Evolutionary conservation across 306 rosid genomes (phyloP).

Genomic region (Casuarina glauca): DNA sequence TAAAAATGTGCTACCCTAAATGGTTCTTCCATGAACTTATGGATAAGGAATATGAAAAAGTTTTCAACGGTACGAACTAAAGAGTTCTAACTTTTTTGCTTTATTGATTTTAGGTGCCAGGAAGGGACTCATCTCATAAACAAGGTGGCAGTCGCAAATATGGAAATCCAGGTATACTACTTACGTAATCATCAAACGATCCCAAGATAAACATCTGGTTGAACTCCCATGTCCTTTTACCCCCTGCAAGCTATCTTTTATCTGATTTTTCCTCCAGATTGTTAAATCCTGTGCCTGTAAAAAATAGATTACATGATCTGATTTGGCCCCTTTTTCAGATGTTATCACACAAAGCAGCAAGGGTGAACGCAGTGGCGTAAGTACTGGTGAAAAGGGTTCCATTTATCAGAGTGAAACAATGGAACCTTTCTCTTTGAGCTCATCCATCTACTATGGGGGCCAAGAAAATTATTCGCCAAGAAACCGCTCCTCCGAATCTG

Average conservation of each 20-base stretch:
- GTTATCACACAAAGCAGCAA: conserved; percentile 34
- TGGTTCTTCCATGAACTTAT: background rate
- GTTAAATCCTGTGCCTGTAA: background rate
- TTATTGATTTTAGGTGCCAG: conserved; percentile 33
- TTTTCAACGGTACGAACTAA: background rate
- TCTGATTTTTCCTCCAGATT: background rate
- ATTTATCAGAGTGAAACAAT: conserved; percentile 49
- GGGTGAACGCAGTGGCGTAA: conserved; percentile 43
- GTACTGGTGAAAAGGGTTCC: conserved; percentile 37
- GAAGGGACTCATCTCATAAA: conserved; percentile 18
- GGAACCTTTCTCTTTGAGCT: conserved; percentile 66
- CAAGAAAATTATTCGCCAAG: conserved; percentile 77
- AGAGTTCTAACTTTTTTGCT: background rate
- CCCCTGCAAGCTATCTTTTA: background rate
- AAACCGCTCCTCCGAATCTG: conserved; percentile 55
- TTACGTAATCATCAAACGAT: background rate
- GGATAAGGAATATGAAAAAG: background rate
- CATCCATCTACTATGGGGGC: conserved; percentile 87
- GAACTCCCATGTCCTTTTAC: background rate
- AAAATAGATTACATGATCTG: background rate
- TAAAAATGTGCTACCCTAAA: too few relatives aligned
- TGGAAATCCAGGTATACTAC: conserved; percentile 31
- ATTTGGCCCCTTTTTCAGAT: conserved; percentile 21
- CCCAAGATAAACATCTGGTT: background rate
- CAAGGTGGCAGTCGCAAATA: conserved; percentile 20